Conservation (phyloP, 2,329 filamentous ascomycete genomes). For the Fusarium beomiforme region DNA sequence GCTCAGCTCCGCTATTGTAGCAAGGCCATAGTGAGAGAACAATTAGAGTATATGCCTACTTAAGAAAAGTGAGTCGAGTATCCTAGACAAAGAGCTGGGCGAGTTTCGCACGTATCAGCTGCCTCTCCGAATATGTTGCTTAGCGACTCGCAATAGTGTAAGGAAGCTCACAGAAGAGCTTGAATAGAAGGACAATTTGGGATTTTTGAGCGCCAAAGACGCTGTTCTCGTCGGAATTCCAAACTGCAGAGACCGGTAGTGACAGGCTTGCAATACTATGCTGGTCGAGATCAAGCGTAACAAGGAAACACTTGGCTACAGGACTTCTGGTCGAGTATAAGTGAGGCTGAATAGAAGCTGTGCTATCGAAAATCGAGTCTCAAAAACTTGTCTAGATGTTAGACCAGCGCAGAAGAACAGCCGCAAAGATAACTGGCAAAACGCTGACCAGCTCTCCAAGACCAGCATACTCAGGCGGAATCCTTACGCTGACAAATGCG, state of each 20-base stretch:
- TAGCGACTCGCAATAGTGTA: neutral
- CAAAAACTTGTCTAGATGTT: conserved; percentile 24
- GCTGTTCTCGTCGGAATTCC: neutral
- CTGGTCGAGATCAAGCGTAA: neutral
- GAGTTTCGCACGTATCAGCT: no score
- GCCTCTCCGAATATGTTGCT: neutral
- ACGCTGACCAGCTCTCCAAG: conserved; percentile 80
- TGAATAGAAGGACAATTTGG: neutral
- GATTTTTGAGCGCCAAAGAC: neutral
- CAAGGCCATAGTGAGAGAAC: neutral
- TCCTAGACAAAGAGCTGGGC: neutral
- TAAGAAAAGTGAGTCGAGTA: neutral
- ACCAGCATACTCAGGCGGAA: conserved; percentile 71
- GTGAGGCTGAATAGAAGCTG: conserved; percentile 5
- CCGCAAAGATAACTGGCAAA: conserved; percentile 67
- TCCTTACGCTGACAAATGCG: conserved; percentile 64
- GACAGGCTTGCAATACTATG: conserved; percentile 25
- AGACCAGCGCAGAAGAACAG: conserved; percentile 41
- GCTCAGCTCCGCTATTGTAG: neutral
- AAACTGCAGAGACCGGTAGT: conserved; percentile 6
- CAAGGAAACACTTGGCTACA: neutral
- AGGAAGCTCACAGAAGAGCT: neutral
- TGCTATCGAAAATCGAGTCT: neutral
- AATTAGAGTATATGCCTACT: neutral
- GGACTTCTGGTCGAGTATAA: neutral